phyloP scores from a whole-genome alignment of 1,284 basidiomycete species.

The Cryptococcus deneoformans region DNA sequence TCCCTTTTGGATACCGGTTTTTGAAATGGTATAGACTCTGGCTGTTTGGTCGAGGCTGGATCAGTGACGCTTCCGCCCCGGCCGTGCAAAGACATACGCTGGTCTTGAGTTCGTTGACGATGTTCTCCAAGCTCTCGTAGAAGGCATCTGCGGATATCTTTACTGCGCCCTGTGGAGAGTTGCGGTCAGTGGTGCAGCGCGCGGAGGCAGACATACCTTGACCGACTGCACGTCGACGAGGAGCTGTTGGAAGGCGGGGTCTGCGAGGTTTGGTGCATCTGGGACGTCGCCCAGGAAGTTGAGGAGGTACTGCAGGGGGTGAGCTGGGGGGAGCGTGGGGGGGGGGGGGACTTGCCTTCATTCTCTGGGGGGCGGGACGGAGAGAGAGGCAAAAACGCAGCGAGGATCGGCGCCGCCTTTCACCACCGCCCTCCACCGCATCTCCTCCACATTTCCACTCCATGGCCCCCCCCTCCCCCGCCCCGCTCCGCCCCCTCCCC shows the following conservation, averaged over 20 bases:
- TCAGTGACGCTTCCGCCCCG: background rate
- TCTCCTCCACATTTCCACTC: too few relatives aligned
- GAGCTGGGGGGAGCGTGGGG: background rate
- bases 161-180: conserved; percentile 5
- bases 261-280: conserved; percentile 44
- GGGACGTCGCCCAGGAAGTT: conserved; percentile 38
- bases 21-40: background rate
- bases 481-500: conserved; percentile 51
- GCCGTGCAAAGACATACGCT: conserved; percentile 57
- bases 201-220: conserved; percentile 36
- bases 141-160: conserved; percentile 70
- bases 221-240: conserved; percentile 48
- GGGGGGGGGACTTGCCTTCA: background rate
- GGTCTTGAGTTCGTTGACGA: conserved; percentile 76
- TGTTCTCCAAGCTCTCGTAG: conserved; percentile 84
- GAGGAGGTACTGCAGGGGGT: conserved; percentile 1
- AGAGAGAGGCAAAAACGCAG: too few relatives aligned
- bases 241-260: conserved; percentile 48
- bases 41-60: background rate
- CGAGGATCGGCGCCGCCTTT: too few relatives aligned
- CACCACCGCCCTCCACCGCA: too few relatives aligned
- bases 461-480: too few relatives aligned
- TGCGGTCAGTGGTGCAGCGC: background rate
- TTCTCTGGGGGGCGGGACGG: too few relatives aligned
- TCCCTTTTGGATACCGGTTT: conserved; percentile 83